Evolutionary conservation across 805 yeast species (phyloP).

Genomic region (Yarrowia sp.): DNA sequence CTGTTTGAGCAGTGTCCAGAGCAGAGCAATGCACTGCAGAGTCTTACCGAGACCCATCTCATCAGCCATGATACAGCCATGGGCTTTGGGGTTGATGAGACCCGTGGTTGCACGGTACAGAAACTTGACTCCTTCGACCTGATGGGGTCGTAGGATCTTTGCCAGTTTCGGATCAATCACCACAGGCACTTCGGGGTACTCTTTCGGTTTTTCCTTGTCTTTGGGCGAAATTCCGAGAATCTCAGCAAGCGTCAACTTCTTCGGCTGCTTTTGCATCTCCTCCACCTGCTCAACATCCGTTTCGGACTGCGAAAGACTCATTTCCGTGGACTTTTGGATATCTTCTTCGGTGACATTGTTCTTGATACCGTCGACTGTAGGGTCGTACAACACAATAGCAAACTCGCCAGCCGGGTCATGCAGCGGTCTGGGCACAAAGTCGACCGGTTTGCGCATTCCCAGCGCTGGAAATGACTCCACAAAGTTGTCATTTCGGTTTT

Average conservation of each 20-base stretch:
- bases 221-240: conserved; percentile 66
- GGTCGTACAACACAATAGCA: conserved; percentile 94
- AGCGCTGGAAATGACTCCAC: conserved; percentile 61
- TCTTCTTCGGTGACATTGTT: conserved; percentile 43
- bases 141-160: conserved; percentile 91
- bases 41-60: conserved; percentile 97
- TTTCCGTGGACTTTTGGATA: conserved; percentile 42
- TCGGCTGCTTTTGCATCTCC: conserved; percentile 44
- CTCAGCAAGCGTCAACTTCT: conserved; percentile 64
- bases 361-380: conserved; percentile 71
- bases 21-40: conserved; percentile 81
- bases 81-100: conserved; percentile 64
- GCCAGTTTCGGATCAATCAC: conserved; percentile 91
- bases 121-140: conserved; percentile 92
- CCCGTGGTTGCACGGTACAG: conserved; percentile 92
- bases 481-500: conserved; percentile 2
- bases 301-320: conserved; percentile 46
- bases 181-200: conserved; percentile 89
- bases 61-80: conserved; percentile 98
- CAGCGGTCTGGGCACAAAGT: conserved; percentile 84
- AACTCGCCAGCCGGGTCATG: conserved; percentile 94
- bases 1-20: conserved; percentile 92
- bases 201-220: conserved; percentile 55
- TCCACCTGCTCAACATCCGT: conserved; percentile 48
- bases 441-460: conserved; percentile 75